Evolutionary conservation across 2,329 filamentous ascomycete genomes (phyloP).

Genomic region (Huntiella decipiens): DNA sequence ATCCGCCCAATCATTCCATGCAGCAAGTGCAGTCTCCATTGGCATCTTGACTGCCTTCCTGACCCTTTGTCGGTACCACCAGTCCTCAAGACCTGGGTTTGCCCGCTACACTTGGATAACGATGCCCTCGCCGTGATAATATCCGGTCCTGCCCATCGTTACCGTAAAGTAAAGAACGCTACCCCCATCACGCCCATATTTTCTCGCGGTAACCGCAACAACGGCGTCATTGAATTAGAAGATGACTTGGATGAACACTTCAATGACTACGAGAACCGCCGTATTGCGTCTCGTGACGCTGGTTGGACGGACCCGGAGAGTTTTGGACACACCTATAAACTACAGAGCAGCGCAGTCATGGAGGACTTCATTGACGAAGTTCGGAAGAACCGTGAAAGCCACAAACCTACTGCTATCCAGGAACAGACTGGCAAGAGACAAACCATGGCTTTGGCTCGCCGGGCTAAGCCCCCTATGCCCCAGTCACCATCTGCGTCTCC

Average conservation of each 20-base stretch:
- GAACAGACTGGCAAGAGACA: too few species aligned
- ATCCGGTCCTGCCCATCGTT: slow-evolving; percentile 40
- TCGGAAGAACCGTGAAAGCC: too few species aligned
- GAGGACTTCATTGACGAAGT: slow-evolving; percentile 46
- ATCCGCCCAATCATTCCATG: slow-evolving; percentile 67
- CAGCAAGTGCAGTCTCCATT: slow-evolving; percentile 61
- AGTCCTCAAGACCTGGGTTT: slow-evolving; percentile 62
- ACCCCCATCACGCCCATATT: slow-evolving; percentile 32
- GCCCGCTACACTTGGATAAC: slow-evolving; percentile 70
- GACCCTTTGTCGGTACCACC: slow-evolving; percentile 68
- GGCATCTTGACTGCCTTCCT: slow-evolving; percentile 85
- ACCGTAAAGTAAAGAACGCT: slow-evolving; percentile 39
- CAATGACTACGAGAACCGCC: slow-evolving; percentile 6
- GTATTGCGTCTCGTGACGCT: slow-evolving; percentile 17
- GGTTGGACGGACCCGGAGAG: slow-evolving; percentile 39
- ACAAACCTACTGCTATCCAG: too few species aligned
- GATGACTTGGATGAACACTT: slow-evolving; percentile 32
- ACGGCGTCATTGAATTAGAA: slow-evolving; percentile 53
- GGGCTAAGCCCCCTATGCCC: too few species aligned
- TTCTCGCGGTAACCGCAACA: slow-evolving; percentile 48
- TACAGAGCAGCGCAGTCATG: slow-evolving; percentile 46
- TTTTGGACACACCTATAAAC: slow-evolving; percentile 45
- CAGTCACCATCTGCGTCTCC: neutral
- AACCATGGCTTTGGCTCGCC: too few species aligned
- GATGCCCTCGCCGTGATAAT: slow-evolving; percentile 42